A percentile compares a stretch with the other conserved stretches of the same genome.
phyloP scores from a whole-genome alignment of 2,329 filamentous ascomycete species.

The Sporothrix brasiliensis region DNA sequence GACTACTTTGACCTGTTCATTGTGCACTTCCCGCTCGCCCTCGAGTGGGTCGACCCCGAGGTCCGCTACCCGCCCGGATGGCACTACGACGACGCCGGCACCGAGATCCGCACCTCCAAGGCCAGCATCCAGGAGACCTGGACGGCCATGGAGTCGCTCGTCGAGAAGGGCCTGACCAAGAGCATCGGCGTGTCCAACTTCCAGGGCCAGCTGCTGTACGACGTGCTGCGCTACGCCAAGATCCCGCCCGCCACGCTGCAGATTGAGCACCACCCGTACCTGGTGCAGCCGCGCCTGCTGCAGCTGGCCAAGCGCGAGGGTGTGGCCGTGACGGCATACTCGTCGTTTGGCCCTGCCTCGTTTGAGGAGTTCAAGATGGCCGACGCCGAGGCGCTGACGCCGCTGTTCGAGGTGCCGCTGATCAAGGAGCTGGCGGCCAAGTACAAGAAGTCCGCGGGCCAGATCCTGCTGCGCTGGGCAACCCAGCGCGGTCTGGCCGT shows the following conservation, averaged over 20 bases:
- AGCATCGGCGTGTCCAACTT: slow-evolving; percentile 85
- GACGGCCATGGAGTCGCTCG: slow-evolving; percentile 75
- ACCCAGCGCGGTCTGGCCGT: slow-evolving; percentile 80
- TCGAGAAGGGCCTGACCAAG: slow-evolving; percentile 67
- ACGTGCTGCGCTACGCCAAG: slow-evolving; percentile 75
- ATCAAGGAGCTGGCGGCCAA: slow-evolving; percentile 69
- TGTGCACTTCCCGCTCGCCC: slow-evolving; percentile 84
- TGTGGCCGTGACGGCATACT: slow-evolving; percentile 80
- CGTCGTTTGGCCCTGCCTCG: slow-evolving; percentile 76
- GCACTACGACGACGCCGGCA: slow-evolving; percentile 63
- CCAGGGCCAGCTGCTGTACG: slow-evolving; percentile 74
- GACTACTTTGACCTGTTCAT: slow-evolving; percentile 91
- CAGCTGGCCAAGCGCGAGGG: slow-evolving; percentile 69
- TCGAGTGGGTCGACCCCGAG: slow-evolving; percentile 80
- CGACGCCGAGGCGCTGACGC: slow-evolving; percentile 58
- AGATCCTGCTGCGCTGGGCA: slow-evolving; percentile 84
- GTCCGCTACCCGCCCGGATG: slow-evolving; percentile 81
- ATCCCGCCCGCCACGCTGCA: slow-evolving; percentile 77
- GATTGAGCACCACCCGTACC: slow-evolving; percentile 85
- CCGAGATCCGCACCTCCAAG: slow-evolving; percentile 64
- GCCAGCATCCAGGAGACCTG: slow-evolving; percentile 80
- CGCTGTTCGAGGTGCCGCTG: slow-evolving; percentile 69
- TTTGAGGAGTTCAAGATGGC: slow-evolving; percentile 78
- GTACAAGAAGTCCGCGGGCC: slow-evolving; percentile 72
- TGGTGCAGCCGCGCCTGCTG: slow-evolving; percentile 73